Base-by-base conservation (phyloP, 441 rosid species). In the Erysimum cheiri region DNA sequence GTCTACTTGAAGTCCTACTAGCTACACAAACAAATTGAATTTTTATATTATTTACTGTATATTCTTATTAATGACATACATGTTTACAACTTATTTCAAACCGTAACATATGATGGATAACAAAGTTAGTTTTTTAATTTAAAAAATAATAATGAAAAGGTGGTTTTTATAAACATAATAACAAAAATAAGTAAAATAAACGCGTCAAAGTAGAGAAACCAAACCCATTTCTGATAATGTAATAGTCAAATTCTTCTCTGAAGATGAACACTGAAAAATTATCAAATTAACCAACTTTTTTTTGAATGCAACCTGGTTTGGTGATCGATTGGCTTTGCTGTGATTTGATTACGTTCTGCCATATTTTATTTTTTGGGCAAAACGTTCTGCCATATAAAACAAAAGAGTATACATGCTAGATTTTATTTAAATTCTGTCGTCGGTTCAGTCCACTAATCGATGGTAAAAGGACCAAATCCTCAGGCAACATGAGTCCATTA, bases 331-430 rank as follows among this genome's bases (percentile, higher is more conserved):
- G 32, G 54, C 5, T 53, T 53, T n/a, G 37, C 1, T n/a, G 37
- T 44, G 22, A 44, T 6, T 15, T 14, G 60, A 0, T 54, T 32
- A 2, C 6, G 3, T 19, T 19, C 22, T 19, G 22, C 22, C 22
- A 19, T 19, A 19, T 19, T n/a, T n/a, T n/a, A n/a, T n/a, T n/a
- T n/a, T n/a, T n/a, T n/a, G n/a, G n/a, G n/a, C n/a, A n/a, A n/a
- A n/a, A n/a, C n/a, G n/a, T 32, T 54, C 60, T 54, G 59, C 12
- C 59, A 14, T 8, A 54, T 2, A 37, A 37, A 10, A 36, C 32
- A 35, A 58, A 36, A 58, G 19, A 22, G 46, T 13, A 37, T 37
- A 48, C 17, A 58, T 58, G 33, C 19, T 22, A 37, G 48, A 58
- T 58, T 58, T 24, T 4, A 24, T 58, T 8, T 24, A 24, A 13